Evolutionary conservation across 768 basidiomycete species (phyloP).

Genomic region (Tubosaeta sp.): DNA sequence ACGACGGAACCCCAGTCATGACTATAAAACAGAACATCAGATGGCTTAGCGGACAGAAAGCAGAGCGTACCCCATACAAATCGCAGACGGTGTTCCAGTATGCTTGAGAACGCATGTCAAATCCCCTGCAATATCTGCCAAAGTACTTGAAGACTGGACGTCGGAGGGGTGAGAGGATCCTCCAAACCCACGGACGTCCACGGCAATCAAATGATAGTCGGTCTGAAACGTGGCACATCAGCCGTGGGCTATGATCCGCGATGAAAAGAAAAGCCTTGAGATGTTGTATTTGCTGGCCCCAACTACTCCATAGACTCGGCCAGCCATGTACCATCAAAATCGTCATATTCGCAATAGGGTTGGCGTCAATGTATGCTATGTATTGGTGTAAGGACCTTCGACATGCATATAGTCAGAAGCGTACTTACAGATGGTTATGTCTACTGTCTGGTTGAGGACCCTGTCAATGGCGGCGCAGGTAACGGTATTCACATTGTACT

Average conservation of each 20-base stretch:
- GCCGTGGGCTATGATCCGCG: not conserved
- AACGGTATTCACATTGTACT: slow-evolving; percentile 32
- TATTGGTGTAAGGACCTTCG: not conserved
- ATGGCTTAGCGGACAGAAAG: not conserved
- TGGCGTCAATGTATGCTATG: slow-evolving; percentile 62
- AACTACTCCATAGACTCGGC: slow-evolving; percentile 74
- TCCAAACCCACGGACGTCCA: slow-evolving; percentile 69
- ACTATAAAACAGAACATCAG: slow-evolving; percentile 29
- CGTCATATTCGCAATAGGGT: slow-evolving; percentile 46
- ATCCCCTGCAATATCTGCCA: slow-evolving; percentile 60
- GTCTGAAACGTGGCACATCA: slow-evolving; percentile 31
- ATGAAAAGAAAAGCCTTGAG: slow-evolving; percentile 43
- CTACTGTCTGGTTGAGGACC: slow-evolving; percentile 26
- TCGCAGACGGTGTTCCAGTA: slow-evolving; percentile 43
- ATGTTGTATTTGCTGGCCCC: slow-evolving; percentile 66
- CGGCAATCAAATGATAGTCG: slow-evolving; percentile 58
- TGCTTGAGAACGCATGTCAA: slow-evolving; percentile 58
- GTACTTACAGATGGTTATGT: slow-evolving; percentile 45
- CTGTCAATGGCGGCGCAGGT: slow-evolving; percentile 43
- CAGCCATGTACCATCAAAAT: slow-evolving; percentile 75
- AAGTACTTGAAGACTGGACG: slow-evolving; percentile 50
- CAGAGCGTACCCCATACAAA: slow-evolving; percentile 57
- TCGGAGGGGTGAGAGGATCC: slow-evolving; percentile 64
- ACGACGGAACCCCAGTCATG: slow-evolving; percentile 74
- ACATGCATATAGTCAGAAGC: slow-evolving; percentile 6